phyloP scores from a whole-genome alignment of 2,329 filamentous ascomycete species.

The Mariannaea elegans region DNA sequence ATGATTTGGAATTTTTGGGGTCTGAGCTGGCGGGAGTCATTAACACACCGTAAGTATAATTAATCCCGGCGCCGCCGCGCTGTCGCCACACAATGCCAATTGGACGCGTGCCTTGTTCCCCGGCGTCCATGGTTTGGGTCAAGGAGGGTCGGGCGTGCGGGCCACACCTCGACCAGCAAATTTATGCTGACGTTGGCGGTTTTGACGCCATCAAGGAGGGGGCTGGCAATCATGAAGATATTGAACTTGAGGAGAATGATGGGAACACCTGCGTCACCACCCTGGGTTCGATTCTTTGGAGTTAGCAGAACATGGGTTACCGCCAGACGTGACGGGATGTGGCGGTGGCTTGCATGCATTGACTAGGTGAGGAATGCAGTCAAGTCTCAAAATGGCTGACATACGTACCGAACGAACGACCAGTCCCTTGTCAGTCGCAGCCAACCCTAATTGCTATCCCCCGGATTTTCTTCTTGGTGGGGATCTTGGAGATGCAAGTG shows the following conservation, averaged over 20 bases:
- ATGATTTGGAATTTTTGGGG: neutral
- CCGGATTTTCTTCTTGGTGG: conserved; percentile 25
- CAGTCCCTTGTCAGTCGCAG: conserved; percentile 2
- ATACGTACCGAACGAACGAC: conserved; percentile 19
- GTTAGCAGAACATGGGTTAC: conserved; percentile 6
- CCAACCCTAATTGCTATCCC: conserved; percentile 22
- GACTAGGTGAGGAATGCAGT: conserved; percentile 15
- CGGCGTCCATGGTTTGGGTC: neutral
- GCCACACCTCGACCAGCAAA: conserved; percentile 7
- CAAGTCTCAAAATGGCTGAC: conserved; percentile 17
- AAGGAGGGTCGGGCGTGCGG: conserved; percentile 11
- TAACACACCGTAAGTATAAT: conserved; percentile 1
- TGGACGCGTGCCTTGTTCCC: neutral
- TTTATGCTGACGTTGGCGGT: conserved; percentile 13
- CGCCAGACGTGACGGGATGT: conserved; percentile 1
- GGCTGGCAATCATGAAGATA: neutral
- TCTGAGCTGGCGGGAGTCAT: neutral
- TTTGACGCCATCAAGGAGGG: neutral
- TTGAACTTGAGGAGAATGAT: neutral
- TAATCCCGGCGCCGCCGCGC: conserved; percentile 1
- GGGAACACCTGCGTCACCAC: conserved; percentile 8
- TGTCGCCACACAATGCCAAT: conserved; percentile 8
- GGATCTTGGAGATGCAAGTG: conserved; percentile 14
- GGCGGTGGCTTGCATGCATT: neutral
- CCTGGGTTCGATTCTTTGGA: neutral